Conservation (phyloP, 2,329 filamentous ascomycete genomes). For the Aspergillus pseudotamarii region DNA sequence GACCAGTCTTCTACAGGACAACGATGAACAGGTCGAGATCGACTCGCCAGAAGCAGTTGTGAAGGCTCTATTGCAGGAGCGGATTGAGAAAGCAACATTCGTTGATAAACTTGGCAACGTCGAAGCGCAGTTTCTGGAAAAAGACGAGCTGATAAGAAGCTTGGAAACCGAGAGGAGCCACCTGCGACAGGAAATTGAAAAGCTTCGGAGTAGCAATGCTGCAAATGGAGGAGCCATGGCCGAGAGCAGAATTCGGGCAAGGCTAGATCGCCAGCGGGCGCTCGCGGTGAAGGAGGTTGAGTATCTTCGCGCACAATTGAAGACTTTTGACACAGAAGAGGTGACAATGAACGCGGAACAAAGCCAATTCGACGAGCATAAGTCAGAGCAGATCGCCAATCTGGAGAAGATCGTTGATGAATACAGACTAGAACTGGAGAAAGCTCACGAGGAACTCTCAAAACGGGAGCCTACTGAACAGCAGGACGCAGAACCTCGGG, state of each 20-base stretch:
- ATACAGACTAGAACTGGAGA: conserved; percentile 80
- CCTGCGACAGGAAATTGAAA: conserved; percentile 71
- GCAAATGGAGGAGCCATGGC: conserved; percentile 47
- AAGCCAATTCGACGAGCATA: conserved; percentile 71
- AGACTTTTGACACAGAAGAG: conserved; percentile 85
- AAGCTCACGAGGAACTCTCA: conserved; percentile 73
- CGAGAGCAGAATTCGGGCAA: conserved; percentile 69
- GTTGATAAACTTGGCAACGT: conserved; percentile 77
- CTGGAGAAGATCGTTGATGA: conserved; percentile 85
- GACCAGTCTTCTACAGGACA: conserved; percentile 79
- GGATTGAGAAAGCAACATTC: conserved; percentile 77
- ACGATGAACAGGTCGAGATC: conserved; percentile 69
- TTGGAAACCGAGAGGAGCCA: conserved; percentile 70
- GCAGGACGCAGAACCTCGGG: conserved; percentile 44
- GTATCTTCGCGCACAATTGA: conserved; percentile 88
- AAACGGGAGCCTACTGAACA: conserved; percentile 58
- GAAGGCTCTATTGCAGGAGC: conserved; percentile 78
- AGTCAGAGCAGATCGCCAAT: conserved; percentile 72
- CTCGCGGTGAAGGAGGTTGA: conserved; percentile 91
- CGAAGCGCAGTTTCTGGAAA: conserved; percentile 76
- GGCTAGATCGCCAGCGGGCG: conserved; percentile 81
- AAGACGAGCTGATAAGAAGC: conserved; percentile 71
- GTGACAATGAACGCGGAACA: conserved; percentile 76
- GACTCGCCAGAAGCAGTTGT: conserved; percentile 87
- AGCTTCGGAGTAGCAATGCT: conserved; percentile 57